Base-by-base conservation (phyloP, 768 basidiomycete species). In the Pisolithus microcarpus region DNA sequence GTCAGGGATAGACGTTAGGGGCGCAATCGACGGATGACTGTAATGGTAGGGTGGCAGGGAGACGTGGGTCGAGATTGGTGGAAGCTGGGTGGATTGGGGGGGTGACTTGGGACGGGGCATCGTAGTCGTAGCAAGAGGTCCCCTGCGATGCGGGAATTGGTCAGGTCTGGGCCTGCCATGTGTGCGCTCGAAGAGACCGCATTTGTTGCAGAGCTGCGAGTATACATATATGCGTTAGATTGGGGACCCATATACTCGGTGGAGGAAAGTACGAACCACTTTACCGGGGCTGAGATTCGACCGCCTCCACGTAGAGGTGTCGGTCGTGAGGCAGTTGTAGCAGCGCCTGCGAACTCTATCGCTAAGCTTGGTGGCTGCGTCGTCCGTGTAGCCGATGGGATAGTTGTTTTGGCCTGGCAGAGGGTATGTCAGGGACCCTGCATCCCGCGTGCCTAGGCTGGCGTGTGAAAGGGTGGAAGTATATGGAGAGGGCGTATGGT, bases 281-380 rank as follows among this genome's bases (percentile, higher is more conserved):
- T 90, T 90, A 24, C 87, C 87, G 1, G 86, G 87, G 52, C 79
- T 82, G 52, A 90, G 76, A 60, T 85, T 87, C 15, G 80, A 82
- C 53, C 87, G 69, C 34, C 87, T 69, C 87, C 87, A 90, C 23
- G 87, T 89, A 46, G 82, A 84, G 30, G 88, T 89, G 56, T 90
- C 87, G 13, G 87, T 88, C 23, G 87, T 89, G 64, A 84, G 83
- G 66, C 87, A 90, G 64, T 90, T 90, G 76, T 85, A 89, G 66
- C 87, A 90, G 43, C 86, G 72, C 36, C 87, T 69, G 24, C 87
- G 76, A 45, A 90, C 83, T 38, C 85, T 76, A 62, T 88, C 85
- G 61, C 80, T 84, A 50, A 89, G 73, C 68, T 90, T 90, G 1
- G 86, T 88, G 1, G 85, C 78, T 0, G 87, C 87, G 57, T 90